A percentile compares a stretch with the other conserved stretches of the same genome.
Conservation (phyloP, 495 filamentous ascomycete genomes). For the Talaromyces trachyspermus region DNA sequence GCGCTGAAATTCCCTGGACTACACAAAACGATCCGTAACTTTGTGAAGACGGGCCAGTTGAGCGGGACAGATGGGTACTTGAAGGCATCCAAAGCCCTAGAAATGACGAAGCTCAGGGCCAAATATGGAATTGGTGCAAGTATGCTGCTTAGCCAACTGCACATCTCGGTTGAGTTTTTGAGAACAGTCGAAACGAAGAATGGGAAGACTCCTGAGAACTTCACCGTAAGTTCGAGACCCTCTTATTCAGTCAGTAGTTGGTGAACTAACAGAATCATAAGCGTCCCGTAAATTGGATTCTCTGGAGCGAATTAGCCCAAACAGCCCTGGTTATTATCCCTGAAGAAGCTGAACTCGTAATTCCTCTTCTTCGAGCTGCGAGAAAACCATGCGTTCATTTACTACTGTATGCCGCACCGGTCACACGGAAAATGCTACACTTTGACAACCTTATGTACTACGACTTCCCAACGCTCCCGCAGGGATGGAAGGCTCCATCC, state of each 20-base stretch:
- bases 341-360: constrained; percentile 45
- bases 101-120: constrained; percentile 22
- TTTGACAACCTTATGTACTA: constrained; percentile 45
- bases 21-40: constrained; percentile 27
- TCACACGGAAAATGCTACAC: constrained; percentile 44
- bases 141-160: constrained; percentile 18
- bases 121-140: constrained; percentile 23
- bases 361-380: constrained; percentile 28
- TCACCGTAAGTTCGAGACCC: constrained; percentile 22
- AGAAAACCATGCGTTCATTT: constrained; percentile 23
- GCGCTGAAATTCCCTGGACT: constrained; percentile 25
- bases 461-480: constrained; percentile 36
- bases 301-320: constrained; percentile 25
- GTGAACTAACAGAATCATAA: constrained; percentile 11
- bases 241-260: neutral
- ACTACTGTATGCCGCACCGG: constrained; percentile 44
- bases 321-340: constrained; percentile 45
- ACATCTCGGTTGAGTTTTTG: constrained; percentile 33
- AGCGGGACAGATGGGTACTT: constrained; percentile 12
- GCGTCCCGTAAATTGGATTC: constrained; percentile 45
- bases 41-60: constrained; percentile 30
- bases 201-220: constrained; percentile 24
- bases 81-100: constrained; percentile 25
- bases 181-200: constrained; percentile 22
- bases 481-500: constrained; percentile 22